Percentiles rank a stretch among this genome's conserved stretches.
Evolutionary conservation across 139 green algal species (phyloP).

Genomic region (Chlorella sp.): DNA sequence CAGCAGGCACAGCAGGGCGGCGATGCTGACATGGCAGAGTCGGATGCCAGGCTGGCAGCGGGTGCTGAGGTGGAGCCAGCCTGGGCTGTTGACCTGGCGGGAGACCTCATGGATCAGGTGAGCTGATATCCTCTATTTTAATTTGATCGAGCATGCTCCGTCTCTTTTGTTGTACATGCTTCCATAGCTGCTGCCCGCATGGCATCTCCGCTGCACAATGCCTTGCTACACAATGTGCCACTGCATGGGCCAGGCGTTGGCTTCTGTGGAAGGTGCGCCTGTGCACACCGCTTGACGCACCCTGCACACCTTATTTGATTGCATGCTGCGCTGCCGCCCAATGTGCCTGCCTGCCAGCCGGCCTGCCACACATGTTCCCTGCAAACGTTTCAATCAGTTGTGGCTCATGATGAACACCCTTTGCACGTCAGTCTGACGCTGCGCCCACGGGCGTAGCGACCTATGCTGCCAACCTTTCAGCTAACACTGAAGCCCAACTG

Average conservation of each 20-base stretch:
- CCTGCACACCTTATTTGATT: neutral
- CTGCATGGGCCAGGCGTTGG: too few relatives aligned
- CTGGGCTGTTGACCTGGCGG: constrained; percentile 35
- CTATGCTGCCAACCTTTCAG: neutral
- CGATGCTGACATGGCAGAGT: constrained; percentile 7
- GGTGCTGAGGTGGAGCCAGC: neutral
- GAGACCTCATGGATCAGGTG: constrained; percentile 22
- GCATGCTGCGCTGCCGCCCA: neutral
- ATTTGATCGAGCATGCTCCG: neutral
- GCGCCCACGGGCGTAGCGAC: neutral
- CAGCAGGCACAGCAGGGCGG: neutral
- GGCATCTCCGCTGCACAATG: too few relatives aligned
- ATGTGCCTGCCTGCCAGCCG: neutral
- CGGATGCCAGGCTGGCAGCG: neutral
- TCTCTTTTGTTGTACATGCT: neutral
- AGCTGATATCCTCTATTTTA: neutral
- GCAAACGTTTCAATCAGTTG: neutral
- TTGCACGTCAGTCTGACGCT: constrained; percentile 80
- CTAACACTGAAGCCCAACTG: constrained; percentile 31
- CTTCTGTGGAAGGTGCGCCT: too few relatives aligned
- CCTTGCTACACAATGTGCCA: too few relatives aligned
- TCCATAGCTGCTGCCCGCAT: too few relatives aligned
- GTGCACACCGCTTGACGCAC: neutral
- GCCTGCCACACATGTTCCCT: neutral
- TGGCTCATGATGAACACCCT: constrained; percentile 57